These are phyloP conservation scores for Candida tibetensis DNA, from an alignment of 805 yeast genomes.

Conservation along the genomic window DNA sequence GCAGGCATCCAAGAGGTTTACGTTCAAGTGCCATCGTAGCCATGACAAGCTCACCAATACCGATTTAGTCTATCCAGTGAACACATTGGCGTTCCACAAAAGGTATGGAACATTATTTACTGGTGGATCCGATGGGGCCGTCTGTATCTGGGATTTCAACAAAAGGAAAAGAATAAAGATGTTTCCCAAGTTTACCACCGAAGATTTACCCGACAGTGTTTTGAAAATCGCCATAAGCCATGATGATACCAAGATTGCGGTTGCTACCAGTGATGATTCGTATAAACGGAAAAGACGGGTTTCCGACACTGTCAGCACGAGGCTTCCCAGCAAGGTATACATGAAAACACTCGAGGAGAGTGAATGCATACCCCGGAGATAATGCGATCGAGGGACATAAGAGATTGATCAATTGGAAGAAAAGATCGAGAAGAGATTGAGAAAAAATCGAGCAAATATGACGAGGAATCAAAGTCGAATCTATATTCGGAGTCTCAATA, in stretches of 20 bases:
- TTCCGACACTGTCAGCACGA: constrained; percentile 9
- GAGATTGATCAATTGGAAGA: too few species aligned
- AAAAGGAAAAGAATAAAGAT: constrained; percentile 43
- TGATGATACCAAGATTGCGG: constrained; percentile 24
- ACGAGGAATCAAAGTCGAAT: too few species aligned
- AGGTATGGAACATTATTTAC: constrained; percentile 42
- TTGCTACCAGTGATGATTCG: constrained; percentile 44
- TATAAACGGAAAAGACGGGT: constrained; percentile 27
- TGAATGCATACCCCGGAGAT: constrained; percentile 3
- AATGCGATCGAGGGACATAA: too few species aligned
- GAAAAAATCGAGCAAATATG: too few species aligned
- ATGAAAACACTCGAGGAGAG: constrained; percentile 4
- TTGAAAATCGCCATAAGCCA: constrained; percentile 20
- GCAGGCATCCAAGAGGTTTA: constrained; percentile 52
- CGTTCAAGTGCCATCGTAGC: constrained; percentile 76
- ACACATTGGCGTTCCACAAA: constrained; percentile 44
- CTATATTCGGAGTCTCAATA: too few species aligned
- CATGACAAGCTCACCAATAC: constrained; percentile 36
- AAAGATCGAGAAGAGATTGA: too few species aligned
- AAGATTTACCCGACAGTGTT: constrained; percentile 20
- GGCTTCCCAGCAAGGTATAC: constrained; percentile 10
- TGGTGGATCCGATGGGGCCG: constrained; percentile 50
- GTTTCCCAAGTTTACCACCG: constrained; percentile 28
- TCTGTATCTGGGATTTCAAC: constrained; percentile 51
- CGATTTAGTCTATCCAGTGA: constrained; percentile 55